Conservation (phyloP, 768 basidiomycete genomes). For the Tricholoma bakamatsutake region DNA sequence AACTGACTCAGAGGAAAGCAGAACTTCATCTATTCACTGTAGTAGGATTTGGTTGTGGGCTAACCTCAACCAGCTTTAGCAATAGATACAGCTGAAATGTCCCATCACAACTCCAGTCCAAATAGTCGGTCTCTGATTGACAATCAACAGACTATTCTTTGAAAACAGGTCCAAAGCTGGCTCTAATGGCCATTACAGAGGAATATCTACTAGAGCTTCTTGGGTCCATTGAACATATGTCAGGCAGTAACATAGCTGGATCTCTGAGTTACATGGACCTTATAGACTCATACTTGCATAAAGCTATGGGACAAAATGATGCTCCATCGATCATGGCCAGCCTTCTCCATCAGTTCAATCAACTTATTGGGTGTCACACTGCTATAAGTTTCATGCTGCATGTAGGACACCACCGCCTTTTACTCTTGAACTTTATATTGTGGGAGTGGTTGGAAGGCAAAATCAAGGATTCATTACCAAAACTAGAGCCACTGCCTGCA, state of each 20-base stretch:
- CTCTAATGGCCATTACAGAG: background rate
- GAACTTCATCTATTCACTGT: too few species aligned
- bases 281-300: background rate
- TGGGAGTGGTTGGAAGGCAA: background rate
- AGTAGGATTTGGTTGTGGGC: too few species aligned
- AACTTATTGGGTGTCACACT: background rate
- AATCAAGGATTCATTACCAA: background rate
- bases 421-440: background rate
- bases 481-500: background rate
- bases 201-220: background rate
- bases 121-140: background rate
- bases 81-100: too few species aligned
- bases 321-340: background rate
- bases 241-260: background rate
- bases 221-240: background rate
- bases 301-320: background rate
- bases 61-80: too few species aligned
- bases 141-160: background rate
- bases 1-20: too few species aligned
- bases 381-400: background rate
- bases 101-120: background rate
- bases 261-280: background rate
- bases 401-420: background rate
- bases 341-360: background rate
- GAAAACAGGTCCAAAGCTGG: background rate